Evolutionary conservation across 139 green algal species (phyloP), one percentile per base, ranked within the genome.

Genomic region (Pleodorina starrii): DNA sequence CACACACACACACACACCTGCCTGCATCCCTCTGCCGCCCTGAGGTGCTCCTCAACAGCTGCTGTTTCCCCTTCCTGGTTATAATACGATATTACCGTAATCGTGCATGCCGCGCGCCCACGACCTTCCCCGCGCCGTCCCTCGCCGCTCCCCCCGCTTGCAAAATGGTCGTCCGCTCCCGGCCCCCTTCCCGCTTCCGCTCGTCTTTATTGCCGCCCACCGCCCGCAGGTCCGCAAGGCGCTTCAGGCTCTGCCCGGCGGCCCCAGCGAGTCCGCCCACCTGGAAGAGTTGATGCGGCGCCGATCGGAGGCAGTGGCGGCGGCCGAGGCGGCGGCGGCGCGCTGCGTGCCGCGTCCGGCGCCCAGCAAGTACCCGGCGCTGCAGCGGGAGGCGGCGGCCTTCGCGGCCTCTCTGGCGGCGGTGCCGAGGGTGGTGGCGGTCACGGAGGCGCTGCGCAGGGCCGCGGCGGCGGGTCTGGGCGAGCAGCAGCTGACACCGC

Each of bases 271-370:
- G 91, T 59, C 86, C 10, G 4, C 77, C 1, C 46, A 69, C 10
- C 93, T 97, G 32, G 68, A 46, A 2, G 74, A 46, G 0, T 82
- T 97, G 32, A 27, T 40, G 5, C 29, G 29, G 27, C 32, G 42
- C 25, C 86, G 85, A 29, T 42, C 43, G 7, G 42, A 42, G 0
- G 40, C 38, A 6, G n/a, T 80, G 51, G 38, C 19, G 17, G 25
- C 29, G 69, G 74, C 91, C 35, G 66, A 84, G 29, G 51, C 51
- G 0, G 74, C 84, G 21, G 75, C 94, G 1, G 29, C 76, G 27
- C 94, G 78, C 23, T 93, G 91, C 42, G 94, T 98, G 40, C 94
- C 94, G 1, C 94, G 97, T 1, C 97, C 97, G 0, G 11, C 71
- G 21, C 97, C 96, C 7, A 88, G 96, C 23, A 93, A 94, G 59